Conservation (phyloP, 805 yeast species). For the Lachancea kluyveri region DNA sequence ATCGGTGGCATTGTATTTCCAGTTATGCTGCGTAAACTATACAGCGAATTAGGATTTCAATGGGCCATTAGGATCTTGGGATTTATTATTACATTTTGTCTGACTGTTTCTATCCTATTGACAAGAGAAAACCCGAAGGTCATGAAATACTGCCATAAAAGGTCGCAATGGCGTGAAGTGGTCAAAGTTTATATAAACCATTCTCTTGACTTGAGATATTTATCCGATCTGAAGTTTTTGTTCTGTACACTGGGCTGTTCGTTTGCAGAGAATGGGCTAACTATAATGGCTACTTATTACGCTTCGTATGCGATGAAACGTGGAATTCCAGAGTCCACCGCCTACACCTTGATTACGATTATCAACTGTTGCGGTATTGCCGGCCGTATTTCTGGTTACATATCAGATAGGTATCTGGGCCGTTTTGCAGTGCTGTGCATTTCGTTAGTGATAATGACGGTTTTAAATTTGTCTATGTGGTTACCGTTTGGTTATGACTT, state of each 20-base stretch:
- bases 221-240: conserved; percentile 39
- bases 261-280: conserved; percentile 38
- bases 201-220: conserved; percentile 27
- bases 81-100: conserved; percentile 29
- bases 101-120: conserved; percentile 21
- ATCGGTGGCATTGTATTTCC: conserved; percentile 47
- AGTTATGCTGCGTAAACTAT: conserved; percentile 37
- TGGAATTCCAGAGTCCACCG: conserved; percentile 34
- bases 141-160: conserved; percentile 15
- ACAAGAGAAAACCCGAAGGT: conserved; percentile 28
- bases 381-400: conserved; percentile 53
- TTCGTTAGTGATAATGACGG: conserved; percentile 39
- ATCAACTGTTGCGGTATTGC: conserved; percentile 39
- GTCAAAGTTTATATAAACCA: conserved; percentile 16
- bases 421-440: conserved; percentile 49
- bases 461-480: conserved; percentile 55
- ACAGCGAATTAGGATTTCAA: conserved; percentile 40
- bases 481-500: conserved; percentile 50
- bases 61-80: conserved; percentile 50
- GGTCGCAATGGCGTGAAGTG: conserved; percentile 8
- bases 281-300: conserved; percentile 39
- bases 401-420: conserved; percentile 48
- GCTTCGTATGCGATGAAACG: conserved; percentile 43
- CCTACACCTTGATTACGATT: conserved; percentile 39
- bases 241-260: conserved; percentile 36